Evolutionary conservation across 192 early-diverging fungal species (phyloP).

Genomic region (Allomyces macrogynus): DNA sequence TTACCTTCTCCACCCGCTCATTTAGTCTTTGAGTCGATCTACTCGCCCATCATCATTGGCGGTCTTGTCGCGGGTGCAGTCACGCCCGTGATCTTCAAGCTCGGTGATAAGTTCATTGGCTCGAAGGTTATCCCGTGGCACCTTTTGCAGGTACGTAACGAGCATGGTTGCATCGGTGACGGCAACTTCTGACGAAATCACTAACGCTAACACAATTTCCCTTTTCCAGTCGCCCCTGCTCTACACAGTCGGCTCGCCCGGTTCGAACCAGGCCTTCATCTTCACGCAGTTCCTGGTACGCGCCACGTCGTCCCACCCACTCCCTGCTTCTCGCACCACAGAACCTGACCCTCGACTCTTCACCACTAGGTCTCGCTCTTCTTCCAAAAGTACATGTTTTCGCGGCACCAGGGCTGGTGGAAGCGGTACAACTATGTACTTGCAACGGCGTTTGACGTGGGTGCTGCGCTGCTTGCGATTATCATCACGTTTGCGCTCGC

Average conservation of each 20-base stretch:
- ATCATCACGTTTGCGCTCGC: conserved; percentile 13
- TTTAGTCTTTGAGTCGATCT: neutral
- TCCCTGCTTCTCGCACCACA: neutral
- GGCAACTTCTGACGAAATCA: no score
- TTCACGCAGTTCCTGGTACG: neutral
- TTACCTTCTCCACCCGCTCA: no score
- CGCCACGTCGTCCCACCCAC: neutral
- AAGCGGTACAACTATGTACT: conserved; percentile 45
- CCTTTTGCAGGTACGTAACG: neutral
- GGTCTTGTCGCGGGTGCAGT: neutral
- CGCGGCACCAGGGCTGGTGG: conserved; percentile 35
- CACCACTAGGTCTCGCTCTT: conserved; percentile 6
- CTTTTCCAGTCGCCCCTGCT: neutral
- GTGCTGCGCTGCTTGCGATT: conserved; percentile 22
- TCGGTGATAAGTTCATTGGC: neutral
- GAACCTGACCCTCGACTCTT: neutral
- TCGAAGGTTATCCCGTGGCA: neutral
- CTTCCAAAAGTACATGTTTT: conserved; percentile 27
- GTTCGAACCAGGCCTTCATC: neutral
- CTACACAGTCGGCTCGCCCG: neutral
- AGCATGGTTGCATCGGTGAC: no score
- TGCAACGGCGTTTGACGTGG: conserved; percentile 37
- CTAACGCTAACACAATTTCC: no score
- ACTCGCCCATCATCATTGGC: neutral
- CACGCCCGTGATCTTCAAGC: neutral